A percentile compares a stretch with the other conserved stretches of the same genome.
Evolutionary conservation across 2,329 filamentous ascomycete genomes (phyloP).

Genomic region (Neocucurbitaria cava): DNA sequence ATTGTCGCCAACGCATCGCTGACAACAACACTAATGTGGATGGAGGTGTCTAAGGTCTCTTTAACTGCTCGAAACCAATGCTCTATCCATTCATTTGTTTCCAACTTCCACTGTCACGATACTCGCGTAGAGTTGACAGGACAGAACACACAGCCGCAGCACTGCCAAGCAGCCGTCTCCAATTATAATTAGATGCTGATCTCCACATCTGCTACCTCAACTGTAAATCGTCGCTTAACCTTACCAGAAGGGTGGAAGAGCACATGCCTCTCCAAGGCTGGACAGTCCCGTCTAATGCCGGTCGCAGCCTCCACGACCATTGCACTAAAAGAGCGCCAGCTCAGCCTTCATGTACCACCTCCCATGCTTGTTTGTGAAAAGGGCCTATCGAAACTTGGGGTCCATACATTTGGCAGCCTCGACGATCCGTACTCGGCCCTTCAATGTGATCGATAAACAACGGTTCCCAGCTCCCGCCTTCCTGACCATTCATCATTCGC

Average conservation of each 20-base stretch:
- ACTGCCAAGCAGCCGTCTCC: background rate
- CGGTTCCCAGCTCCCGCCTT: conserved; percentile 5
- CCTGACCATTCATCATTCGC: background rate
- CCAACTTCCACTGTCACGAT: background rate
- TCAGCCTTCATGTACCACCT: background rate
- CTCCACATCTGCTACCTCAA: background rate
- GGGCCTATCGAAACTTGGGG: background rate
- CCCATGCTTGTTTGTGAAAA: background rate
- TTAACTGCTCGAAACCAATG: background rate
- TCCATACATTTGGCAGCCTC: background rate
- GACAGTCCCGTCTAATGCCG: background rate
- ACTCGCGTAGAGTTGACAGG: background rate
- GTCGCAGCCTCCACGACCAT: background rate
- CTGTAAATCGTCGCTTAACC: background rate
- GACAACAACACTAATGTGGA: background rate
- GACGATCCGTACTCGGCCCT: background rate
- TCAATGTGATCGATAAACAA: background rate
- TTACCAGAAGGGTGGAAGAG: background rate
- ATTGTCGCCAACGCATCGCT: background rate
- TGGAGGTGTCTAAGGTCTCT: background rate
- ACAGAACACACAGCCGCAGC: background rate
- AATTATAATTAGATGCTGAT: background rate
- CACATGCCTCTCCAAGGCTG: background rate
- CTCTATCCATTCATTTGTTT: too few relatives aligned
- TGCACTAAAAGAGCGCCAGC: background rate